phyloP scores from a whole-genome alignment of 768 basidiomycete genomes.

The Mycena chlorophos region DNA sequence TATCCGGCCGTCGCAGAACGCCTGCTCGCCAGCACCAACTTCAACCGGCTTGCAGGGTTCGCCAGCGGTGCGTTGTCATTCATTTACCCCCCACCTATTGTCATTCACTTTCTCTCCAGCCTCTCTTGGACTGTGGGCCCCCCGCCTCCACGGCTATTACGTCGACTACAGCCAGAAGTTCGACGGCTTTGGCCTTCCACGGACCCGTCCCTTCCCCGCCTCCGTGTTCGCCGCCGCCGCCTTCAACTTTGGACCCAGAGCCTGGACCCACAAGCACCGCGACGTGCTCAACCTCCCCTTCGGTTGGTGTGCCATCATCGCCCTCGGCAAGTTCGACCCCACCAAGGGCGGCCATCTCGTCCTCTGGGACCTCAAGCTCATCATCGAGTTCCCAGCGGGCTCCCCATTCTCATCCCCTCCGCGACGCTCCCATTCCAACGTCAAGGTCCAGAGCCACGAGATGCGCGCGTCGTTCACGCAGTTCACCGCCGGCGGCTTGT shows the following conservation, averaged over 20 bases:
- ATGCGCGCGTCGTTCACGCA: constrained; percentile 26
- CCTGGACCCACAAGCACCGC: constrained; percentile 22
- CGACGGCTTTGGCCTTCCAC: neutral
- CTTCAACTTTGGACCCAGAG: constrained; percentile 31
- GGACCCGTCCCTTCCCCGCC: neutral
- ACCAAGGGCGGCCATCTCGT: constrained; percentile 33
- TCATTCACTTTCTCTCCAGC: neutral
- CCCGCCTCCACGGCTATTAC: constrained; percentile 11
- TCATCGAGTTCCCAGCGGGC: constrained; percentile 29
- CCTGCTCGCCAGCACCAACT: neutral
- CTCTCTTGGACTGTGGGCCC: constrained; percentile 13
- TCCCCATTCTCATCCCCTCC: constrained; percentile 31
- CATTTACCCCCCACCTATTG: neutral
- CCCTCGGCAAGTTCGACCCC: constrained; percentile 30
- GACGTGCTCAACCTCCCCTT: constrained; percentile 33
- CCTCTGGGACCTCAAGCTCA: constrained; percentile 27
- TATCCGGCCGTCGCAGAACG: neutral
- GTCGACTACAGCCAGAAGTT: neutral
- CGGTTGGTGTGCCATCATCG: constrained; percentile 33
- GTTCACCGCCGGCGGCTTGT: constrained; percentile 26
- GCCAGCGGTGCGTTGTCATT: constrained; percentile 10
- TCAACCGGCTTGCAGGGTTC: constrained; percentile 13
- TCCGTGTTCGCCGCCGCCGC: constrained; percentile 24
- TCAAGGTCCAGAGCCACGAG: constrained; percentile 13
- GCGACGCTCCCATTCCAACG: constrained; percentile 29